Conservation (phyloP, 1,284 basidiomycete species). For the Ustilago xerochloae region DNA sequence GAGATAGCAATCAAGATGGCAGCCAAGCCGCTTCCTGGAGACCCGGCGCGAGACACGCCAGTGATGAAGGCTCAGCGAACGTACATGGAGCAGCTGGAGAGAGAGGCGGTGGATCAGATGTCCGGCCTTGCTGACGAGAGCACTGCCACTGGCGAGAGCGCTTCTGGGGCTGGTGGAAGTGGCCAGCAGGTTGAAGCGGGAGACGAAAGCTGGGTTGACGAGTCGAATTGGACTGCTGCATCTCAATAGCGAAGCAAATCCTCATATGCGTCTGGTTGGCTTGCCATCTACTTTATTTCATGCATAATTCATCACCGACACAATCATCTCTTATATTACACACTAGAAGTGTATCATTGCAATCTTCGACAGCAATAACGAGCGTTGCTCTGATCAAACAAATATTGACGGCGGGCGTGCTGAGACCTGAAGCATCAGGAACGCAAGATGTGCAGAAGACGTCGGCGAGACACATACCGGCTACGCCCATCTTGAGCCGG, state of each 20-base stretch:
- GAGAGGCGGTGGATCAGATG: constrained; percentile 31
- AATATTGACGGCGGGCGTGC: too few species aligned
- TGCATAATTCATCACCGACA: too few species aligned
- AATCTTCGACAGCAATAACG: too few species aligned
- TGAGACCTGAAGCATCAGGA: too few species aligned
- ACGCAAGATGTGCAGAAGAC: too few species aligned
- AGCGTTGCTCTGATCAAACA: too few species aligned
- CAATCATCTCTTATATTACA: too few species aligned
- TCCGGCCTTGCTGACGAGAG: background rate
- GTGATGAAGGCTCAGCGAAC: constrained; percentile 48
- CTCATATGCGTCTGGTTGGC: background rate
- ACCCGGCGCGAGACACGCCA: constrained; percentile 36
- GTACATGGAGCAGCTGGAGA: constrained; percentile 33
- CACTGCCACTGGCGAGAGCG: background rate
- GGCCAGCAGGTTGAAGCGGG: background rate
- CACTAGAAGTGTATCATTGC: too few species aligned
- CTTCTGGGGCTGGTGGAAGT: background rate
- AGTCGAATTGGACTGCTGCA: constrained; percentile 12
- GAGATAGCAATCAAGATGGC: constrained; percentile 46
- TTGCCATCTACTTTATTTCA: too few species aligned
- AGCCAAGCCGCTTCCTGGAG: constrained; percentile 42
- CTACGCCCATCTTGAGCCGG: too few species aligned
- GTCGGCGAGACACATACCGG: too few species aligned
- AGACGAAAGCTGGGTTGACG: constrained; percentile 22
- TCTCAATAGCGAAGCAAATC: background rate